phyloP scores from a whole-genome alignment of 306 rosid genomes.

The Sindora glabra region DNA sequence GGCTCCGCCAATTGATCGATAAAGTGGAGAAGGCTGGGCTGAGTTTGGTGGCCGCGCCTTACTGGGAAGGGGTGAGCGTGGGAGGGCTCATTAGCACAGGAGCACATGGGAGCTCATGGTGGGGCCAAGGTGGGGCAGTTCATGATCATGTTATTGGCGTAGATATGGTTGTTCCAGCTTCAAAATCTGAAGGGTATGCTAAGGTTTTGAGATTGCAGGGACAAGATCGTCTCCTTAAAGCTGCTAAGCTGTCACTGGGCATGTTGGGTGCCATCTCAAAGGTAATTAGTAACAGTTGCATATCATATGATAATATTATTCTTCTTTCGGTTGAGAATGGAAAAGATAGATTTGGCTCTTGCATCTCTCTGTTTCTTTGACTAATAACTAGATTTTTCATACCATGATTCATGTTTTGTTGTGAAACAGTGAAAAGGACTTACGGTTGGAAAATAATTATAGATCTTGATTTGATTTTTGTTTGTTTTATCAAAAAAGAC shows the following conservation, averaged over 20 bases:
- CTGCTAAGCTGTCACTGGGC: slow-evolving; percentile 63
- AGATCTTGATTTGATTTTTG: too few relatives aligned
- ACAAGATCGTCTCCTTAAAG: slow-evolving; percentile 34
- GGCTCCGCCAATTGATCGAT: slow-evolving; percentile 24
- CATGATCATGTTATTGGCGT: slow-evolving; percentile 60
- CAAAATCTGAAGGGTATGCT: slow-evolving; percentile 49
- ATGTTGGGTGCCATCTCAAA: slow-evolving; percentile 68
- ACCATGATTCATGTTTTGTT: too few relatives aligned
- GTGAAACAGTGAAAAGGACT: too few relatives aligned
- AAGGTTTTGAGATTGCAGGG: slow-evolving; percentile 35
- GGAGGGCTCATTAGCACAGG: slow-evolving; percentile 31
- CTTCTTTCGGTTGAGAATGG: too few relatives aligned
- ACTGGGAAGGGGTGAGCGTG: slow-evolving; percentile 35
- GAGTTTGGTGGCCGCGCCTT: slow-evolving; percentile 31
- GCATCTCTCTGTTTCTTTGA: too few relatives aligned
- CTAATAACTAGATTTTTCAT: too few relatives aligned
- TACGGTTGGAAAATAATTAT: too few relatives aligned
- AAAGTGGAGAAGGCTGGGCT: slow-evolving; percentile 20
- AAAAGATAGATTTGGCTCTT: too few relatives aligned
- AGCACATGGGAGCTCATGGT: slow-evolving; percentile 42
- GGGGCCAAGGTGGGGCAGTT: slow-evolving; percentile 74
- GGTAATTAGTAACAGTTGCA: slow-evolving; percentile 32
- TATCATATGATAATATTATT: too few relatives aligned
- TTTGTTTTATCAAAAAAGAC: too few relatives aligned
- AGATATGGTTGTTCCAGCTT: slow-evolving; percentile 45